A percentile compares a stretch with the other conserved stretches of the same genome.
Evolutionary conservation across 2,329 filamentous ascomycete species (phyloP).

Genomic region (Blumeriella jaapii): DNA sequence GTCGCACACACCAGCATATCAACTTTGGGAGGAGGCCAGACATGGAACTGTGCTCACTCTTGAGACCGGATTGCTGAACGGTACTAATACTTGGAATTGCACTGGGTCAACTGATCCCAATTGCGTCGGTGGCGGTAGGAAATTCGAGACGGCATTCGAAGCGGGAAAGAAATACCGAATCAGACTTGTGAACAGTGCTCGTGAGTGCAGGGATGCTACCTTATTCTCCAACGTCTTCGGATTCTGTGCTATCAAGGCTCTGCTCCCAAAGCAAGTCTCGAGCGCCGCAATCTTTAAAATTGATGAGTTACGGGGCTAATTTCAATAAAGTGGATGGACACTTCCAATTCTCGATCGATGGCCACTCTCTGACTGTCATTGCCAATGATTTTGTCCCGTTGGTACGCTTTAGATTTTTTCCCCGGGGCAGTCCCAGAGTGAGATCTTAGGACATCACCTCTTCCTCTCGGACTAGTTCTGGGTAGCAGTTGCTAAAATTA

Average conservation of each 20-base stretch:
- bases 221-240: too few species aligned
- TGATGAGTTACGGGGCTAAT: too few species aligned
- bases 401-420: too few species aligned
- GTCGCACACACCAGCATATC: conserved; percentile 19
- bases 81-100: conserved; percentile 23
- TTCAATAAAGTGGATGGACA: conserved; percentile 34
- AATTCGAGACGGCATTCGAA: conserved; percentile 24
- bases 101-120: too few species aligned
- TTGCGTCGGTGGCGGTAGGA: conserved; percentile 24
- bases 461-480: too few species aligned
- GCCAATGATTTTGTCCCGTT: conserved; percentile 47
- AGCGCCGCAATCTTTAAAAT: too few species aligned
- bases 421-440: too few species aligned
- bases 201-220: too few species aligned
- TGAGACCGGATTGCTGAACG: conserved; percentile 25
- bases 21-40: conserved; percentile 21
- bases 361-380: conserved; percentile 47
- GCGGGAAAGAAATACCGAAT: conserved; percentile 32
- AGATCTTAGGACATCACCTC: too few species aligned
- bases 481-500: too few species aligned
- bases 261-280: too few species aligned
- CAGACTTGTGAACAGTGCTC: conserved; percentile 34
- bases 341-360: conserved; percentile 40
- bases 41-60: conserved; percentile 17
- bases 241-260: too few species aligned